Conservation (phyloP, 2,329 filamentous ascomycete species). For the Aspergillus fumigatus region DNA sequence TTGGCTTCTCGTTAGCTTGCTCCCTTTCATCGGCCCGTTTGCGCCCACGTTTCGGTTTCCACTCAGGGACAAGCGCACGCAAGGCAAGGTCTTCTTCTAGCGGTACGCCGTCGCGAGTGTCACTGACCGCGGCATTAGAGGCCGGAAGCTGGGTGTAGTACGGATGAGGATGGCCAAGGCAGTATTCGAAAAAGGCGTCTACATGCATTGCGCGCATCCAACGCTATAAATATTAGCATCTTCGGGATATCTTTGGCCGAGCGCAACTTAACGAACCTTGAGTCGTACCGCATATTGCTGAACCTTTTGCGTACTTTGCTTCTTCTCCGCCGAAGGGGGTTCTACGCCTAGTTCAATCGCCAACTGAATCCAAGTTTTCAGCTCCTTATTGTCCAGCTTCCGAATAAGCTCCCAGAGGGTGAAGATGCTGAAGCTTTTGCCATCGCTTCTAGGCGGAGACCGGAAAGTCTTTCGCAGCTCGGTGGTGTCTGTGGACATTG, state of each 20-base stretch:
- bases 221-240: constrained; percentile 50
- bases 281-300: constrained; percentile 90
- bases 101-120: constrained; percentile 73
- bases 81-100: constrained; percentile 86
- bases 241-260: background rate
- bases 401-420: constrained; percentile 72
- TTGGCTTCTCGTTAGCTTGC: constrained; percentile 50
- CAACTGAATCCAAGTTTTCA: constrained; percentile 90
- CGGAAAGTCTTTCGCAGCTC: constrained; percentile 72
- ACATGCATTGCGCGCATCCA: constrained; percentile 98
- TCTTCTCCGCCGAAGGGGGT: constrained; percentile 72
- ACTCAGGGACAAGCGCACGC: constrained; percentile 74
- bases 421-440: constrained; percentile 78
- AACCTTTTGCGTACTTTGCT: constrained; percentile 87
- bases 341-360: constrained; percentile 85
- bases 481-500: constrained; percentile 63
- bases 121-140: constrained; percentile 57
- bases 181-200: constrained; percentile 89
- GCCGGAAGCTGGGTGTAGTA: constrained; percentile 77
- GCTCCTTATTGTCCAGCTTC: constrained; percentile 72
- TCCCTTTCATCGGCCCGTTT: constrained; percentile 60
- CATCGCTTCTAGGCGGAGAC: constrained; percentile 77
- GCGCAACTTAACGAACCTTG: constrained; percentile 57
- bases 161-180: constrained; percentile 68
- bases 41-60: constrained; percentile 57